These are phyloP conservation scores for Diaporthe nobilis DNA, from an alignment of 2,329 filamentous ascomycete genomes.

Conservation along the genomic window DNA sequence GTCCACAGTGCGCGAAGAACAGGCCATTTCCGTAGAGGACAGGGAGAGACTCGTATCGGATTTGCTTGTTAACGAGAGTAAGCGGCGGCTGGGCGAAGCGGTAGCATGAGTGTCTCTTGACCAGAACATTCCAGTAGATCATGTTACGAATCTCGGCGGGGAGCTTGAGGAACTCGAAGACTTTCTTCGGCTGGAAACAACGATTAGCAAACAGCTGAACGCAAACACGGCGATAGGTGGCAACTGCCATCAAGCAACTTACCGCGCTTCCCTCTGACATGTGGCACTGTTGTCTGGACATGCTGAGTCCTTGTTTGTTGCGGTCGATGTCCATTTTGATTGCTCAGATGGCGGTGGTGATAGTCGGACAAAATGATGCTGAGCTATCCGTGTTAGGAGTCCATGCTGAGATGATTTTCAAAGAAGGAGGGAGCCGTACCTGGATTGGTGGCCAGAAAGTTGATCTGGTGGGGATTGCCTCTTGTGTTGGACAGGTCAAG, in stretches of 20 bases:
- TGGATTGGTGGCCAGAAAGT: no score
- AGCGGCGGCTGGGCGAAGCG: background rate
- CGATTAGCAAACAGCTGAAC: no score
- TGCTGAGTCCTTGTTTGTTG: background rate
- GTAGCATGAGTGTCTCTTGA: background rate
- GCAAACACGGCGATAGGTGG: rapidly evolving
- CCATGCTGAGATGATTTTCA: no score
- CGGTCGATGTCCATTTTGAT: background rate
- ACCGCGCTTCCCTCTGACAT: background rate
- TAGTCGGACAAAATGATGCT: background rate
- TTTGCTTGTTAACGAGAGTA: background rate
- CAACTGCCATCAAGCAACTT: background rate
- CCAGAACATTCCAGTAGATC: background rate
- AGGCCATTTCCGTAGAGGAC: background rate
- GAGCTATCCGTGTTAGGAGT: no score
- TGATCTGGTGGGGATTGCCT: rapidly evolving
- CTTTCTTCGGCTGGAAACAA: no score
- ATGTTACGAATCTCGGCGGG: conserved; percentile 11
- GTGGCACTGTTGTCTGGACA: background rate
- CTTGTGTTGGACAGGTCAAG: background rate
- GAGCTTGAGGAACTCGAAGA: background rate
- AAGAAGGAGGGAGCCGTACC: no score
- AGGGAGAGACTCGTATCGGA: background rate
- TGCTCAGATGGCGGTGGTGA: background rate
- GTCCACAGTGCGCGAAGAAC: background rate